Evolutionary conservation across 1,139 yeast genomes (phyloP).

Genomic region (Hemisphaericaspora xylofermentans): DNA sequence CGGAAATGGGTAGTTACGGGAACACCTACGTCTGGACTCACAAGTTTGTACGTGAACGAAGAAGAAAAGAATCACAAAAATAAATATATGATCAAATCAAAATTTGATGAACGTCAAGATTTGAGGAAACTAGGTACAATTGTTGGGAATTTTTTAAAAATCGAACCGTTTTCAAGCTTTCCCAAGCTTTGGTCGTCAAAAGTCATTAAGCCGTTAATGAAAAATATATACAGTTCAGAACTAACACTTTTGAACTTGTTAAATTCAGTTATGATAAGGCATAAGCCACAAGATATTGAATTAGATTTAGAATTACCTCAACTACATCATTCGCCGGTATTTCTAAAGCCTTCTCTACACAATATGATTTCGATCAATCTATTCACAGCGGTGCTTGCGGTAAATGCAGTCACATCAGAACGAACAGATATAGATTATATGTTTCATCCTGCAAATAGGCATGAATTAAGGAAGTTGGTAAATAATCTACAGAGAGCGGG

Average conservation of each 20-base stretch:
- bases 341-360: conserved; percentile 59
- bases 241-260: conserved; percentile 42
- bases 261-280: conserved; percentile 53
- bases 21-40: conserved; percentile 71
- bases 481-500: conserved; percentile 65
- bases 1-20: conserved; percentile 75
- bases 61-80: conserved; percentile 26
- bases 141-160: conserved; percentile 51
- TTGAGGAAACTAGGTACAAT: conserved; percentile 52
- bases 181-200: conserved; percentile 47
- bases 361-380: conserved; percentile 60
- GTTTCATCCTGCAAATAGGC: conserved; percentile 61
- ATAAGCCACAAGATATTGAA: conserved; percentile 51
- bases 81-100: conserved; percentile 38
- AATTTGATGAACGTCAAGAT: conserved; percentile 47
- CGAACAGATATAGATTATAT: conserved; percentile 65
- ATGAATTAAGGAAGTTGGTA: conserved; percentile 54
- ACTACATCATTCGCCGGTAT: conserved; percentile 55
- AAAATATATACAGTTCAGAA: conserved; percentile 38
- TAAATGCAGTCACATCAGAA: conserved; percentile 73
- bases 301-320: conserved; percentile 57
- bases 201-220: conserved; percentile 49
- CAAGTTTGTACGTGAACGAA: conserved; percentile 56
- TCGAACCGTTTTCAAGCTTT: conserved; percentile 57
- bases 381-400: conserved; percentile 65